phyloP scores from a whole-genome alignment of 192 early-diverging fungal genomes.

The Linnemannia exigua region DNA sequence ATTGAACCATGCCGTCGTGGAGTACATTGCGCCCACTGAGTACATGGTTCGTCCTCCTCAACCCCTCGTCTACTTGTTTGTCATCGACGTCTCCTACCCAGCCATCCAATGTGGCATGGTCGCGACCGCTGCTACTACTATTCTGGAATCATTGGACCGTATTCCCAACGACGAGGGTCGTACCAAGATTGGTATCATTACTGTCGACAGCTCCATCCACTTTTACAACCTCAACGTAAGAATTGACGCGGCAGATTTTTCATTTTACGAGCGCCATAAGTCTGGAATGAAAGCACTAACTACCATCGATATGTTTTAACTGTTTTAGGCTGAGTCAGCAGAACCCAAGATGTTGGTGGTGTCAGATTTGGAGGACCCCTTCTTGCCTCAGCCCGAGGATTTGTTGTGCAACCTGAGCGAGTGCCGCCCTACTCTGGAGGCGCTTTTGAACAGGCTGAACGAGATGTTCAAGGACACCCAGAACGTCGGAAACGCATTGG shows the following conservation, averaged over 20 bases:
- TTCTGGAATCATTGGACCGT: slow-evolving; percentile 82
- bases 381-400: slow-evolving; percentile 88
- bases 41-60: slow-evolving; percentile 98
- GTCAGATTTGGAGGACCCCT: slow-evolving; percentile 90
- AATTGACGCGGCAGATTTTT: slow-evolving; percentile 15
- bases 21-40: slow-evolving; percentile 96
- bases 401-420: slow-evolving; percentile 90
- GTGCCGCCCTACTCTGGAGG: slow-evolving; percentile 75
- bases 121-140: slow-evolving; percentile 81
- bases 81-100: slow-evolving; percentile 92
- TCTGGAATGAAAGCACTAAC: background rate
- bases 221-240: slow-evolving; percentile 87
- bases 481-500: slow-evolving; percentile 79
- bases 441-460: slow-evolving; percentile 77
- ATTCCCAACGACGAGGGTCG: slow-evolving; percentile 90
- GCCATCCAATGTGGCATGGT: slow-evolving; percentile 84
- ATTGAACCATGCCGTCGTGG: slow-evolving; percentile 88
- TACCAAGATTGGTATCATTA: slow-evolving; percentile 90
- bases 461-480: slow-evolving; percentile 88
- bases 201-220: slow-evolving; percentile 87
- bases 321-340: slow-evolving; percentile 55
- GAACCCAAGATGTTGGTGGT: slow-evolving; percentile 97
- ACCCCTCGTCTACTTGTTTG: slow-evolving; percentile 90
- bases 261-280: background rate
- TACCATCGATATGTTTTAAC: background rate